These are phyloP conservation scores for Venturia effusa DNA, from an alignment of 2,329 filamentous ascomycete species.

Conservation along the genomic window DNA sequence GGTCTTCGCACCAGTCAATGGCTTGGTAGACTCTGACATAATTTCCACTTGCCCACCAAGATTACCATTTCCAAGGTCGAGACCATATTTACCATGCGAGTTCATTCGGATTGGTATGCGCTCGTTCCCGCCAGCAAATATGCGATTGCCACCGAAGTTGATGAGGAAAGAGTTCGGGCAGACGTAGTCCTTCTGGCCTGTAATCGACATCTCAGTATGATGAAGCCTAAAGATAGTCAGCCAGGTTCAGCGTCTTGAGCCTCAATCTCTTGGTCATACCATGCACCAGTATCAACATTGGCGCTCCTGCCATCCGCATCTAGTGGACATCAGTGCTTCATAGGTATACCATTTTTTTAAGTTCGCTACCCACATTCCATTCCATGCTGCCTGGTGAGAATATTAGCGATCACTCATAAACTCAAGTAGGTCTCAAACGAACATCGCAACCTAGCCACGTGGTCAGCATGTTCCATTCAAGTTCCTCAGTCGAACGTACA, in stretches of 20 bases:
- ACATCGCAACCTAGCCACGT: neutral
- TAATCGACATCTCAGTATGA: neutral
- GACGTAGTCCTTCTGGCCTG: neutral
- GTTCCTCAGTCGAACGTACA: neutral
- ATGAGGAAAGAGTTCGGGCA: neutral
- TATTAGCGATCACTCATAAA: neutral
- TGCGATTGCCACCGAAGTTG: constrained; percentile 5
- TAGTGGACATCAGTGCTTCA: neutral
- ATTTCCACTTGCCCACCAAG: constrained; percentile 8
- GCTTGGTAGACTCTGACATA: constrained; percentile 5
- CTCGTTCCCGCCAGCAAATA: constrained; percentile 11
- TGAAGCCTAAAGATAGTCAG: neutral
- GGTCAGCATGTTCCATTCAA: neutral
- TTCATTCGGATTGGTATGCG: constrained; percentile 11
- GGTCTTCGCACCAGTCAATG: neutral
- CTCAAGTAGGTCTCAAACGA: no score
- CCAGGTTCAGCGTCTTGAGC: neutral
- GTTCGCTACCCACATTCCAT: neutral
- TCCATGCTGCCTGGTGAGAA: neutral
- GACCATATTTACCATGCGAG: constrained; percentile 9
- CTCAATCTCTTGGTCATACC: neutral
- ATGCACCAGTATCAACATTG: neutral
- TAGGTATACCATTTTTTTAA: no score
- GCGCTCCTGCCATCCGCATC: neutral
- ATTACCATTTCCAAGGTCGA: constrained; percentile 6